A percentile compares a stretch with the other conserved stretches of the same genome.
Evolutionary conservation across 768 basidiomycete genomes (phyloP).

Genomic region (Russula vinacea): DNA sequence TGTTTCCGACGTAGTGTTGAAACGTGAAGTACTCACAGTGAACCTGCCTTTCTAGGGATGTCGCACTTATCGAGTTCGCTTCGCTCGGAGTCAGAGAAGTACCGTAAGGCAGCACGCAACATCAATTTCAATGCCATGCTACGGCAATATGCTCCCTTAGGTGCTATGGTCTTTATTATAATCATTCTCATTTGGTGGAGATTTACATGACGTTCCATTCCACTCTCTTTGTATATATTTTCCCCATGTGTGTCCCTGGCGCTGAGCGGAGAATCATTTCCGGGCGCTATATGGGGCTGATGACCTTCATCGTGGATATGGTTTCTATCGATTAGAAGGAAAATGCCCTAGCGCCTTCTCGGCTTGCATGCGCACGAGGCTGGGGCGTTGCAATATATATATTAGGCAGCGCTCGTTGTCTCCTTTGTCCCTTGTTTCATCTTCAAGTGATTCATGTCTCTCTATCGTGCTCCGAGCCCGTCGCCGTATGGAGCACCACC

Average conservation of each 20-base stretch:
- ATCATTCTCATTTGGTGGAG: slow-evolving; percentile 78
- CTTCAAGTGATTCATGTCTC: slow-evolving; percentile 23
- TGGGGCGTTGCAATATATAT: slow-evolving; percentile 18
- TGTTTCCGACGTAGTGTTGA: slow-evolving; percentile 20
- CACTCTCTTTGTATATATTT: slow-evolving; percentile 17
- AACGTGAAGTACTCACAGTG: neutral
- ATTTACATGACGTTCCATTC: slow-evolving; percentile 46
- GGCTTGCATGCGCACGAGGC: slow-evolving; percentile 17
- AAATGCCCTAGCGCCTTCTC: slow-evolving; percentile 15
- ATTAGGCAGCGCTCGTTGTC: neutral
- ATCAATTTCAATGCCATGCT: slow-evolving; percentile 93
- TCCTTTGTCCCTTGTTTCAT: slow-evolving; percentile 7
- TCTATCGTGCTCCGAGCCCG: slow-evolving; percentile 16
- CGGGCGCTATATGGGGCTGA: slow-evolving; percentile 12
- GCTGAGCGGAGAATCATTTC: slow-evolving; percentile 14
- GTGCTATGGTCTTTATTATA: slow-evolving; percentile 73
- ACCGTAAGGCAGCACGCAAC: slow-evolving; percentile 90
- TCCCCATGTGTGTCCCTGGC: slow-evolving; percentile 9
- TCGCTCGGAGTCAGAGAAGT: slow-evolving; percentile 95
- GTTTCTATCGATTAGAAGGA: slow-evolving; percentile 16
- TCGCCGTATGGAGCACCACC: slow-evolving; percentile 3
- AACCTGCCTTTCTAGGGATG: slow-evolving; percentile 64
- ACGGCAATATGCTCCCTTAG: slow-evolving; percentile 93
- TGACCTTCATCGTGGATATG: slow-evolving; percentile 8
- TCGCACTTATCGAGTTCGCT: slow-evolving; percentile 92